Evolutionary conservation across 192 early-diverging fungal species (phyloP).

Genomic region (Tieghemiomyces parasiticus): DNA sequence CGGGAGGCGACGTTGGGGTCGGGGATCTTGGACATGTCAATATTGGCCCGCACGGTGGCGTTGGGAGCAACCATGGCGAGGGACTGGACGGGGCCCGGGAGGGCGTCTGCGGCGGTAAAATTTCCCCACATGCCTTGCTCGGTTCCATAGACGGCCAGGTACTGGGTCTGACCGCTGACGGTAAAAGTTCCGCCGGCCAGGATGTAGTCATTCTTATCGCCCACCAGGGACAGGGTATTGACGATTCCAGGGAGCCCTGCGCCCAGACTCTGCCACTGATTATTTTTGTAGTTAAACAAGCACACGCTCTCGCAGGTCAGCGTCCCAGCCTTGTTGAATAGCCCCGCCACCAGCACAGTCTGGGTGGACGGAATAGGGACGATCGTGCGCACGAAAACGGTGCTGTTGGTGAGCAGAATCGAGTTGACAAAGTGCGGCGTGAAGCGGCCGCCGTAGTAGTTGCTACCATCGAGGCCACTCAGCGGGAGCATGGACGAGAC

Average conservation of each 20-base stretch:
- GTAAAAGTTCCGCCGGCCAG: slow-evolving; percentile 11
- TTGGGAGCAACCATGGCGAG: slow-evolving; percentile 23
- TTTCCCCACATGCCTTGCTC: slow-evolving; percentile 26
- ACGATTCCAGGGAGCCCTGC: slow-evolving; percentile 18
- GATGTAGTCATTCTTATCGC: not conserved
- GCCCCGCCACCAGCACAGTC: slow-evolving; percentile 30
- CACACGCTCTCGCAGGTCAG: slow-evolving; percentile 27
- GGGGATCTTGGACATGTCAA: not conserved
- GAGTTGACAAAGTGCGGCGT: slow-evolving; percentile 15
- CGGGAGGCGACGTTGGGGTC: not conserved
- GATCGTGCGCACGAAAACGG: slow-evolving; percentile 25
- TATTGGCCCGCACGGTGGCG: slow-evolving; percentile 6
- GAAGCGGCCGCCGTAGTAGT: slow-evolving; percentile 13
- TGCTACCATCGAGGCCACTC: slow-evolving; percentile 15
- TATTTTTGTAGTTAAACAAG: slow-evolving; percentile 26
- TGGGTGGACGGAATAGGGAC: slow-evolving; percentile 25
- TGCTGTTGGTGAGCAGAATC: not conserved
- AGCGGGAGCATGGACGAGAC: slow-evolving; percentile 11
- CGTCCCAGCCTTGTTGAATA: slow-evolving; percentile 23
- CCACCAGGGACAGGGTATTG: slow-evolving; percentile 15
- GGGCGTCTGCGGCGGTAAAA: slow-evolving; percentile 19
- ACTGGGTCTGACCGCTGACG: slow-evolving; percentile 17
- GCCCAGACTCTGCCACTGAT: slow-evolving; percentile 28
- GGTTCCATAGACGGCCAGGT: slow-evolving; percentile 35
- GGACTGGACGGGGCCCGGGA: slow-evolving; percentile 33